Conservation (phyloP, 1,284 basidiomycete genomes). For the Fomitopsis schrenkii region DNA sequence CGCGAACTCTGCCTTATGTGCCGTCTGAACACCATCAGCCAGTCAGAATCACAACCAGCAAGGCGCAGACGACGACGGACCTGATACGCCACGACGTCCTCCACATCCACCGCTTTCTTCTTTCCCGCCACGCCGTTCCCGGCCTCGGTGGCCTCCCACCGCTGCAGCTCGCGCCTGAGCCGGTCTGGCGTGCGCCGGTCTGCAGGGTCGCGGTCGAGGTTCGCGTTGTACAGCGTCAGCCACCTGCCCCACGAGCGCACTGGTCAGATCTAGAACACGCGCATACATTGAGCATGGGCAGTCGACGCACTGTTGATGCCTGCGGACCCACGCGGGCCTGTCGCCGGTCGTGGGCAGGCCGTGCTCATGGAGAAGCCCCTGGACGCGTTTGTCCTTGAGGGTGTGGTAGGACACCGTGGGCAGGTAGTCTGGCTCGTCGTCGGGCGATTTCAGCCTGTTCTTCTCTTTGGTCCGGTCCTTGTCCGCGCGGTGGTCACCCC, state of each 20-base stretch:
- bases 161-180: constrained; percentile 48
- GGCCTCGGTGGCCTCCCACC: constrained; percentile 50
- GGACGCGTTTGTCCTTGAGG: constrained; percentile 58
- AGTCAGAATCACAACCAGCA: neutral
- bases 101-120: constrained; percentile 8
- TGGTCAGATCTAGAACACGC: neutral
- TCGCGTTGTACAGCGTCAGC: constrained; percentile 67
- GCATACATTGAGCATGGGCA: neutral
- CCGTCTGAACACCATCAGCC: constrained; percentile 31
- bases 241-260: constrained; percentile 38
- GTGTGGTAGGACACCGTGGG: constrained; percentile 65
- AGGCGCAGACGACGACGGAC: neutral
- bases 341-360: constrained; percentile 51
- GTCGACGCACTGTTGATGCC: constrained; percentile 53
- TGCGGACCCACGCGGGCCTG: constrained; percentile 42
- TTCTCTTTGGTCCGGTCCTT: constrained; percentile 29
- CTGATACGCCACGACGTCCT: neutral
- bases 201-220: constrained; percentile 51
- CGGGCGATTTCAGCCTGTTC: constrained; percentile 23
- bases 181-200: constrained; percentile 45
- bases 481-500: constrained; percentile 14
- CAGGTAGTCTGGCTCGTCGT: constrained; percentile 39
- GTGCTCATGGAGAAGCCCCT: constrained; percentile 51
- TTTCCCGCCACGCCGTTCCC: constrained; percentile 34
- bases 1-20: constrained; percentile 41